Evolutionary conservation across 345 rosid genomes (phyloP), one percentile per base, ranked within the genome.

Genomic region (Euphorbia tirucalli): DNA sequence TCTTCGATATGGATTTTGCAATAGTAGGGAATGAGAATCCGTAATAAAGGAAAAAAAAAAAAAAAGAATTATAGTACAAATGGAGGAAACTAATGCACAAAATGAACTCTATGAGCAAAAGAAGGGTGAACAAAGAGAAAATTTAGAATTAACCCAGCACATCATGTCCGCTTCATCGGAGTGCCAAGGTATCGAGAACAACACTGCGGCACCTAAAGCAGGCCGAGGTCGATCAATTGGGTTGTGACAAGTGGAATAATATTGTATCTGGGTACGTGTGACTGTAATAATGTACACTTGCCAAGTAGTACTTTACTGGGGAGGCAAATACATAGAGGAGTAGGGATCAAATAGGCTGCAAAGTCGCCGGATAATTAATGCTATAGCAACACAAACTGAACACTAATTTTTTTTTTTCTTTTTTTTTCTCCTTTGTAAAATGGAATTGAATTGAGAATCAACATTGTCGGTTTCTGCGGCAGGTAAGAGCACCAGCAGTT

Each of bases 401-500:
- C 24, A 8, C 13, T n/a, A 7, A 1, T 24, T 48, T 13, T 25
- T 43, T 39, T 66, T 46, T 44, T 28, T 41, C 18, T 21, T 9
- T 68, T 21, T 49, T 19, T 30, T 32, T 18, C 7, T n/a, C 11
- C 35, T 16, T 27, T 28, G 4, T 49, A 5, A 11, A 18, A 16
- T 21, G 50, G 54, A 63, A 58, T 28, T 78, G 66, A 67, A 46
- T 37, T 65, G 61, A 32, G 61, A 30, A 64, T 82, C 80, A 90
- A 81, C 96, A 90, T 28, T 72, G 75, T 69, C 80, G 81, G 57
- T 88, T 89, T n/a, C 31, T 30, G 75, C 84, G 86, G 85, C 50
- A 75, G 61, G 11, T 10, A 18, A 75, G 66, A 24, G 31, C 74
- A 57, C 79, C 79, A 1, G 79, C 71, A 22, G 4, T 58, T 6